These are phyloP conservation scores for Dictyostelium intermedium DNA, from an alignment of 78 protist genomes.

Conservation along the genomic window DNA sequence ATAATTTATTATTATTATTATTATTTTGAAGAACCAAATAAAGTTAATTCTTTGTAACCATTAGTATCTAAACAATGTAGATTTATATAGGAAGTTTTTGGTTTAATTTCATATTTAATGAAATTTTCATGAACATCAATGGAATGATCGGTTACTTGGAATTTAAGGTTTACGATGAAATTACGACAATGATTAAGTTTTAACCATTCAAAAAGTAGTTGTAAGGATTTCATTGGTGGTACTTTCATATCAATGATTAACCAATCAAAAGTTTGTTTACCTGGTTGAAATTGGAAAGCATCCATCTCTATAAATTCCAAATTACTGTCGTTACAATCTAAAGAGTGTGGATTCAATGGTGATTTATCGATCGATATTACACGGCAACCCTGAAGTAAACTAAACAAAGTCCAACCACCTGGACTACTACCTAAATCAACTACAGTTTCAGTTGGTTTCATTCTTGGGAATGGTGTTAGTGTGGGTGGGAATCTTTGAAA, in stretches of 20 bases:
- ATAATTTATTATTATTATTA: background rate
- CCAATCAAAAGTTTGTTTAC: constrained; percentile 1
- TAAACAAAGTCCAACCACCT: constrained; percentile 49
- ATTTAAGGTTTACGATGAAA: constrained; percentile 28
- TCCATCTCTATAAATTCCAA: background rate
- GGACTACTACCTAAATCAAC: constrained; percentile 43
- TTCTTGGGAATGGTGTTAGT: background rate
- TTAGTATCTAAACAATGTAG: background rate
- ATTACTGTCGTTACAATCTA: background rate
- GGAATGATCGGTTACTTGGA: background rate
- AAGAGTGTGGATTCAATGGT: background rate
- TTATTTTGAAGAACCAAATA: constrained; percentile 4
- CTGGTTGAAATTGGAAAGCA: constrained; percentile 5
- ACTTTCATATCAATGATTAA: constrained; percentile 51
- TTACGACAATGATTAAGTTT: background rate
- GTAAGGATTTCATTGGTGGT: constrained; percentile 8
- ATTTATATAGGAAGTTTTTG: constrained; percentile 1
- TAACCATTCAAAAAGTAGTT: background rate
- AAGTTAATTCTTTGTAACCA: constrained; percentile 19
- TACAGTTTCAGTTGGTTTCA: background rate
- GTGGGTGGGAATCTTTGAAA: background rate
- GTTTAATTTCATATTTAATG: background rate
- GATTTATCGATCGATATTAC: constrained; percentile 38
- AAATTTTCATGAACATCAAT: background rate
- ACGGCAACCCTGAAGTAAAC: constrained; percentile 11